phyloP scores from a whole-genome alignment of 2,329 filamentous ascomycete species.

The Macrophomina tecta region DNA sequence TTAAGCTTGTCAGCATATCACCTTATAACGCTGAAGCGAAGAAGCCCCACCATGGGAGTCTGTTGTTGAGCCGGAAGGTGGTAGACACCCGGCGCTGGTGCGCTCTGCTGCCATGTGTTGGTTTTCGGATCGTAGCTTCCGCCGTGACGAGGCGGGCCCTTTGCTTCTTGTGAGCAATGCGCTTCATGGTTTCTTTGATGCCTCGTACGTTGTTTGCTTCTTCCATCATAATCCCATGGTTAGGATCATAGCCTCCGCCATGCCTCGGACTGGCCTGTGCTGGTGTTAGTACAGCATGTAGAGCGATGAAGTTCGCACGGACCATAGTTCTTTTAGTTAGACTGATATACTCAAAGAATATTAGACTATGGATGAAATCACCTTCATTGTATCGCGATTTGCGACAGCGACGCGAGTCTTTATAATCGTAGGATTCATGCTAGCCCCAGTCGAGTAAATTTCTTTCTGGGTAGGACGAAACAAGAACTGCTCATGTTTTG shows the following conservation, averaged over 20 bases:
- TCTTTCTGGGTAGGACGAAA: background rate
- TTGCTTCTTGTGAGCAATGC: background rate
- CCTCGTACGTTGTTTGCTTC: background rate
- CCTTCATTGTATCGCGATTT: too few relatives aligned
- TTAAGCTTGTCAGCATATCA: background rate
- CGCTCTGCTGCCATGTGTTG: background rate
- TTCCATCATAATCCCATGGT: background rate
- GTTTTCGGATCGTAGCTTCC: constrained; percentile 15
- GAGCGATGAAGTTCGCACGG: background rate
- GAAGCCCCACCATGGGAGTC: background rate
- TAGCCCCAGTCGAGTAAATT: background rate
- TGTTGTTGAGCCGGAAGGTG: background rate
- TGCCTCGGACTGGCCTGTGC: background rate
- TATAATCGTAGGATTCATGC: too few relatives aligned
- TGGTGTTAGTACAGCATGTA: background rate
- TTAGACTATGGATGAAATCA: too few relatives aligned
- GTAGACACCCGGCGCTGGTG: background rate
- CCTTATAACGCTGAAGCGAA: too few relatives aligned
- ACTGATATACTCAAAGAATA: too few relatives aligned
- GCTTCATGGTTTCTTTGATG: background rate
- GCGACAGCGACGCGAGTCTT: too few relatives aligned
- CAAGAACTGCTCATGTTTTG: background rate
- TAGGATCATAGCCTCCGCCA: constrained; percentile 8
- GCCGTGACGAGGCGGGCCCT: constrained; percentile 9
- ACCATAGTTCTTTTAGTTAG: constrained; percentile 6